Conservation (phyloP, 1,284 basidiomycete species). For the Ustilago esculenta region DNA sequence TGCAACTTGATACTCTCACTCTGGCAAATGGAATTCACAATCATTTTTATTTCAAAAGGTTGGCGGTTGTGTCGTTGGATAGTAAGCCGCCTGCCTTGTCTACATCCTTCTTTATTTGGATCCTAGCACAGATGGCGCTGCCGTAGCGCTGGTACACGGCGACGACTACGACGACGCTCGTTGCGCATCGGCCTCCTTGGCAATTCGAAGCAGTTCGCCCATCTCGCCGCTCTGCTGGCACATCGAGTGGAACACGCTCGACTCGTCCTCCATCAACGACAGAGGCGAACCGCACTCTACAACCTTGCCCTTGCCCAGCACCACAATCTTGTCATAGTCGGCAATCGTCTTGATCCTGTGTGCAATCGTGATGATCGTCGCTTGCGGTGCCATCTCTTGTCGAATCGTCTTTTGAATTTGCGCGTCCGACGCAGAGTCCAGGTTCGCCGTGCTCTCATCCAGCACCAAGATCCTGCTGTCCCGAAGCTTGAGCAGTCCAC, state of each 20-base stretch:
- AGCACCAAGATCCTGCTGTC: conserved; percentile 71
- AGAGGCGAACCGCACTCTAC: conserved; percentile 80
- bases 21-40: too few species aligned
- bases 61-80: too few species aligned
- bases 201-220: conserved; percentile 44
- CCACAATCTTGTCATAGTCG: conserved; percentile 72
- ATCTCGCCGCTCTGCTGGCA: conserved; percentile 61
- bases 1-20: too few species aligned
- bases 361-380: conserved; percentile 72
- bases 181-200: conserved; percentile 37
- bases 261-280: conserved; percentile 70
- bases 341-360: conserved; percentile 76
- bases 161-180: neutral
- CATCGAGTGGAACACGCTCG: conserved; percentile 55
- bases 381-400: conserved; percentile 65
- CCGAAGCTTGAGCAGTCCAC: conserved; percentile 71
- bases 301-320: conserved; percentile 73
- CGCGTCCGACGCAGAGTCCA: conserved; percentile 69
- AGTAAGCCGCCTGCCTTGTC: too few species aligned
- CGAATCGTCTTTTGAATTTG: conserved; percentile 71
- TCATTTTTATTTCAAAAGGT: neutral
- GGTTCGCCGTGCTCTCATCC: conserved; percentile 71
- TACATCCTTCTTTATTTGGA: conserved; percentile 4
- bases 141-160: neutral
- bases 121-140: neutral